Base-by-base conservation (phyloP, 495 filamentous ascomycete species). In the Massariosphaeria phaeospora region DNA sequence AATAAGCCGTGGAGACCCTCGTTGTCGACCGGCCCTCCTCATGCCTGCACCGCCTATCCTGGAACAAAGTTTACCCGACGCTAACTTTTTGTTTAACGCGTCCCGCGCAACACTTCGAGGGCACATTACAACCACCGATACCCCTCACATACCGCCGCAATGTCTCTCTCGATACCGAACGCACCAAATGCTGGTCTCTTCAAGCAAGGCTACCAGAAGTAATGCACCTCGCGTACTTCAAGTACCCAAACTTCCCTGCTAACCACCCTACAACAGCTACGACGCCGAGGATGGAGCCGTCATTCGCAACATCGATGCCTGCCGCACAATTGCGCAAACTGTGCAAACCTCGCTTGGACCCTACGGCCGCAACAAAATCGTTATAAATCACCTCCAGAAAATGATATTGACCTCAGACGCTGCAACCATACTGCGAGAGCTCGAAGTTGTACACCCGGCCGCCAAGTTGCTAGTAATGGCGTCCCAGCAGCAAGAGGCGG, bases 331-430 rank as follows among this genome's bases (percentile, higher is more conserved):
- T 71, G 83, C 94, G 12, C 83, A 84, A 58, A 99, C 94, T 41
- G 94, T 99, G 26, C 88, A 94, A 75, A 96, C 94, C 43, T 97
- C 91, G 41, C 79, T 99, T 31, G 93, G 94, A 43, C 94, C 94
- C 46, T 96, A 93, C 70, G 94, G 94, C 67, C 88, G 94, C 71
- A 99, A 97, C 78, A 99, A 99, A 77, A 96, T 99, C 71, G 88
- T 99, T 75, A 96, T 99, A 78, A 99, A 97, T 75, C 94, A 99
- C 75, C 79, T 99, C 53, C 90, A 96, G 74, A 99, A 99, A 79
- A 96, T 97, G 93, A 91, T 96, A 57, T 79, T 99, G 53, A 99
- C 94, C 53, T 96, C 89, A 39, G 94, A 99, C 69, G 94, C 94
- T 33, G 94, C 94, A 58, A 96, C 93, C 23, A 99, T 99, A 59